Conservation (phyloP, 306 rosid species). For the Lotus japonicus region DNA sequence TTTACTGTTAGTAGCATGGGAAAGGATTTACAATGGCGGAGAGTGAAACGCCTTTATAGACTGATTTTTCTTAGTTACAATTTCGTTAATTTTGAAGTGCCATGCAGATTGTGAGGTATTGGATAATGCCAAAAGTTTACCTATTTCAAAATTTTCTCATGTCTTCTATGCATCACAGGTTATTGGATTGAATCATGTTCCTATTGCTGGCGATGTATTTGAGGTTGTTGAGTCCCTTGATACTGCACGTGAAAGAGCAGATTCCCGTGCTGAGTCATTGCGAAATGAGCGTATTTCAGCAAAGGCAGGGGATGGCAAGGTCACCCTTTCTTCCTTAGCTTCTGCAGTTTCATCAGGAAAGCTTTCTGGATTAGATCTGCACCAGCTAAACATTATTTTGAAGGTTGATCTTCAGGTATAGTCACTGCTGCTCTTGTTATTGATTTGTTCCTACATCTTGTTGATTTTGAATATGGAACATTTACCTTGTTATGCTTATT, state of each 20-base stretch:
- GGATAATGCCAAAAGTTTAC: background rate
- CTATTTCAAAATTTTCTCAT: background rate
- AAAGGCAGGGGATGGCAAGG: slow-evolving; percentile 97
- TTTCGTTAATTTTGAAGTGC: background rate
- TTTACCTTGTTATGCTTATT: slow-evolving; percentile 8
- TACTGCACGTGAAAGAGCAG: slow-evolving; percentile 89
- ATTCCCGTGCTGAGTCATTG: slow-evolving; percentile 62
- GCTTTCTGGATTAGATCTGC: slow-evolving; percentile 90
- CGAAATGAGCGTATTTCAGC: slow-evolving; percentile 79
- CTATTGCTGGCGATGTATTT: slow-evolving; percentile 90
- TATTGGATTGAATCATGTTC: slow-evolving; percentile 86
- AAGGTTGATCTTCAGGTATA: slow-evolving; percentile 99
- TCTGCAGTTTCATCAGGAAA: slow-evolving; percentile 84
- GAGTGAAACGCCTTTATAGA: background rate
- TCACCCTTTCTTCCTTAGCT: slow-evolving; percentile 96
- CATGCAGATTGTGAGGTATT: background rate
- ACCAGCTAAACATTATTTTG: slow-evolving; percentile 82
- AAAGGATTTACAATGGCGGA: background rate
- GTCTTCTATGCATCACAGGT: slow-evolving; percentile 40
- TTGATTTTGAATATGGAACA: slow-evolving; percentile 1
- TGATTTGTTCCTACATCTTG: too few species aligned
- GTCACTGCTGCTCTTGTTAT: background rate
- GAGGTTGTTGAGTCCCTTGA: slow-evolving; percentile 83
- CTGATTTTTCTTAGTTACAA: background rate
- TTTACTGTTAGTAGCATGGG: background rate